phyloP scores from a whole-genome alignment of 352 stramenopile species.

The Phytopythium kandeliae region DNA sequence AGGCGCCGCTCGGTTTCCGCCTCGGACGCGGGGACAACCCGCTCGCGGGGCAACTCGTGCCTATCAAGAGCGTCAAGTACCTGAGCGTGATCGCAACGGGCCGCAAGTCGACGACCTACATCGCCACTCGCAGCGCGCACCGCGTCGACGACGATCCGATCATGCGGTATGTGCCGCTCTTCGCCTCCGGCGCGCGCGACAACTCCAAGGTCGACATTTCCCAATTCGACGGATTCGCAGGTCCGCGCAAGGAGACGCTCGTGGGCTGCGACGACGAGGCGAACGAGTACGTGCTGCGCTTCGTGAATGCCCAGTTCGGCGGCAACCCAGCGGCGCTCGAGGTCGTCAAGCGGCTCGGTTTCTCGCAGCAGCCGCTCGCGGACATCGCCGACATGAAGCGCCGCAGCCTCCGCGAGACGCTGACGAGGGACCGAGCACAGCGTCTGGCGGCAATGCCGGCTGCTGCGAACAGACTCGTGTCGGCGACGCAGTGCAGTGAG shows the following conservation, averaged over 20 bases:
- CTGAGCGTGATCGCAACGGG: slow-evolving; percentile 35
- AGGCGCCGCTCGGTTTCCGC: slow-evolving; percentile 27
- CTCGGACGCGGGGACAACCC: slow-evolving; percentile 39
- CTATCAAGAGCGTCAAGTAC: slow-evolving; percentile 31
- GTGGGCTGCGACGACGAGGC: slow-evolving; percentile 55
- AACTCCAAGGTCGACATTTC: slow-evolving; percentile 16
- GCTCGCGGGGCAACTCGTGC: slow-evolving; percentile 19
- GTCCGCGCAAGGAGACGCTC: slow-evolving; percentile 26
- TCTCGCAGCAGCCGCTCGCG: slow-evolving; percentile 46
- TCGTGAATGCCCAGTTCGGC: slow-evolving; percentile 31
- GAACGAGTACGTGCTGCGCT: slow-evolving; percentile 61
- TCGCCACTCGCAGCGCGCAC: slow-evolving; percentile 39
- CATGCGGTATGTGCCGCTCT: slow-evolving; percentile 70
- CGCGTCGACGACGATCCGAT: slow-evolving; percentile 75
- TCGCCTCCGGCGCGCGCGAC: slow-evolving; percentile 20
- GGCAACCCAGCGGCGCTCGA: slow-evolving; percentile 38
- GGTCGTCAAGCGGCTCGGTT: slow-evolving; percentile 34
- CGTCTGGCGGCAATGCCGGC: neutral
- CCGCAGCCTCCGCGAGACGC: slow-evolving; percentile 16
- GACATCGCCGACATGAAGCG: slow-evolving; percentile 51
- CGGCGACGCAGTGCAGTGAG: slow-evolving; percentile 6
- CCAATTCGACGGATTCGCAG: slow-evolving; percentile 31
- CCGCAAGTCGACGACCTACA: slow-evolving; percentile 64
- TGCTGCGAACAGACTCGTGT: neutral
- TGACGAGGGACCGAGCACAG: slow-evolving; percentile 1